Percentiles rank a stretch among this genome's conserved stretches.
These are phyloP conservation scores for Linum trigynum DNA, from an alignment of 345 rosid genomes.

Conservation along the genomic window DNA sequence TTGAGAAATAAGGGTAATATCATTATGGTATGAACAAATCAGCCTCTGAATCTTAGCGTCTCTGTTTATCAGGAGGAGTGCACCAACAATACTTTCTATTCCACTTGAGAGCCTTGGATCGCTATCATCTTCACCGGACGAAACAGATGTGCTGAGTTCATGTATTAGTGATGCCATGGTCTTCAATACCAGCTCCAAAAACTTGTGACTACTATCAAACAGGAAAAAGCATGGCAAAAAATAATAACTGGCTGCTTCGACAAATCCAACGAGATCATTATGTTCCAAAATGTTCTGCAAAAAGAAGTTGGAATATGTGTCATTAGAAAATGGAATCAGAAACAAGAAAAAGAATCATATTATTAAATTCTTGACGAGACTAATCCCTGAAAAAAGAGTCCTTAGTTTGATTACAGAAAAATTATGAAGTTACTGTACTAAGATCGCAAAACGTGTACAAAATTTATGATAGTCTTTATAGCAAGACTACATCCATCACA, in stretches of 20 bases:
- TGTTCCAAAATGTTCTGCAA: slow-evolving; percentile 49
- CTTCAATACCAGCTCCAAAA: slow-evolving; percentile 36
- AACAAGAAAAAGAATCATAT: neutral
- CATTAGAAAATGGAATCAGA: neutral
- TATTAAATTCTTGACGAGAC: neutral
- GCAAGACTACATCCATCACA: too few species aligned
- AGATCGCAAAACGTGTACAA: too few species aligned
- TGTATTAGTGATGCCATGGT: slow-evolving; percentile 29
- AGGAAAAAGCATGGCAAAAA: slow-evolving; percentile 50
- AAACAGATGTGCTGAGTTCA: slow-evolving; percentile 22
- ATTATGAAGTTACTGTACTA: too few species aligned
- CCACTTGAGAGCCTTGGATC: slow-evolving; percentile 20
- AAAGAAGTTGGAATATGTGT: slow-evolving; percentile 7
- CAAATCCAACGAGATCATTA: slow-evolving; percentile 21
- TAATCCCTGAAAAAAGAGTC: neutral
- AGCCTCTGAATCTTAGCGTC: slow-evolving; percentile 37
- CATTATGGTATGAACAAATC: slow-evolving; percentile 32
- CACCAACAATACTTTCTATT: slow-evolving; percentile 40
- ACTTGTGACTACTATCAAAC: slow-evolving; percentile 48
- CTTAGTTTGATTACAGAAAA: too few species aligned
- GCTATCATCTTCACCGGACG: slow-evolving; percentile 14
- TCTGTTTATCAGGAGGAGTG: slow-evolving; percentile 43
- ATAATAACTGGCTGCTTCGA: slow-evolving; percentile 30
- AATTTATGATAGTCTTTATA: too few species aligned
- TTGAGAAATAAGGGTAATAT: slow-evolving; percentile 35